Base-by-base conservation (phyloP, 78 protist genomes). In the Blattamonas nauphoetae region DNA sequence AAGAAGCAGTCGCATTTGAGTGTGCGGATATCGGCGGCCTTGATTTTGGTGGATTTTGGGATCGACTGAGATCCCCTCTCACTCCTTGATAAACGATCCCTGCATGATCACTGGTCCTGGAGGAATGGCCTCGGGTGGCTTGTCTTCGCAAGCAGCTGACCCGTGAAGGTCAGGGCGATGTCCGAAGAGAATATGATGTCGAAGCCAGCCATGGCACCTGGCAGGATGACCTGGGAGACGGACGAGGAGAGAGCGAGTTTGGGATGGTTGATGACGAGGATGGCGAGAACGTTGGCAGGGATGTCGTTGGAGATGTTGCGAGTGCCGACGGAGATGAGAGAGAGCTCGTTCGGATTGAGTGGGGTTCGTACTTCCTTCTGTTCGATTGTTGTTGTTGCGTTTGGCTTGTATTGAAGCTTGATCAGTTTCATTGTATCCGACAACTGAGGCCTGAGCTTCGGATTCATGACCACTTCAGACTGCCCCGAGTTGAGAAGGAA, bases 121-220 rank as follows among this genome's bases (percentile, higher is more conserved):
- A 2, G 45, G 85, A 81, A 81, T 34, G 1, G 2, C 21, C 36
- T 6, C 85, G 2, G 35, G 1, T 2, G 45, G 85, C 36, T 81
- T 34, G 36, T 2, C 45, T 6, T 4, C 2, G 36, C 85, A 34
- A 41, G 33, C 29, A 81, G 1, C 85, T 36, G 45, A 1, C 63
- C 44, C 36, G 41, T 1, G 44, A 81, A 81, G 42, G 3, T 5
- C 45, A 38, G 45, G 21, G 41, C 85, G 29, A 41, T 2, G 45
- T 2, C 5, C 45, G 2, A 41, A 5, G 36, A 1, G 85, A 81
- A 2, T 1, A 41, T 42, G 85, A 81, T 81, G 85, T 81, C 85
- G 85, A 81, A 81, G 45, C 85, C 85, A 2, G 85, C 85, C 85
- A 81, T 81, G 63, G 2, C 44, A 41, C 44, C 44, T 4, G 85